A percentile compares a stretch with the other conserved stretches of the same genome.
Conservation (phyloP, 2,329 filamentous ascomycete genomes). For the Metarhizium guizhouense region DNA sequence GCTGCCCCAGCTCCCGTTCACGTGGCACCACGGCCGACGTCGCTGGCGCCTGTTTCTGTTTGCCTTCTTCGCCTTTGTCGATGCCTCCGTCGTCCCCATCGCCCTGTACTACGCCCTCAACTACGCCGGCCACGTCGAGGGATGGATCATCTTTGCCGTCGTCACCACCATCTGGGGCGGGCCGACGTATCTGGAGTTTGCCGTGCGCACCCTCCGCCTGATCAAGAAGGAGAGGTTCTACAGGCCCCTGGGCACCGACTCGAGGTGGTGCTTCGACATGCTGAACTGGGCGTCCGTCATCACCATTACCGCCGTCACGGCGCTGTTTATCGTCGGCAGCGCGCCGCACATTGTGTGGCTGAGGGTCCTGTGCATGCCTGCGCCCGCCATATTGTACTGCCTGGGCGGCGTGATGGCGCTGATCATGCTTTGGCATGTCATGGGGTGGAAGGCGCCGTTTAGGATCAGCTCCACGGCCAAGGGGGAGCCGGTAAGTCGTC, state of each 20-base stretch:
- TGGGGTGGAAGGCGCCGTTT: conserved; percentile 43
- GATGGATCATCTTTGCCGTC: conserved; percentile 39
- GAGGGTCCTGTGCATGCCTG: conserved; percentile 41
- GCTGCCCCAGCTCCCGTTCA: conserved; percentile 31
- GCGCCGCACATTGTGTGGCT: conserved; percentile 40
- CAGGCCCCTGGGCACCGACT: conserved; percentile 36
- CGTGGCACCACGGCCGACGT: conserved; percentile 30
- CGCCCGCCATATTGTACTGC: conserved; percentile 40
- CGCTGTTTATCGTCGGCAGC: conserved; percentile 40
- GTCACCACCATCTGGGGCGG: conserved; percentile 47
- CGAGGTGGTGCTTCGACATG: conserved; percentile 41
- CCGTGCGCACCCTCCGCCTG: conserved; percentile 36
- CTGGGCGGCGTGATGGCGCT: conserved; percentile 32
- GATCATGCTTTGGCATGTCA: conserved; percentile 23
- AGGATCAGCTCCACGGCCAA: conserved; percentile 55
- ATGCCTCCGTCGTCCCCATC: conserved; percentile 36
- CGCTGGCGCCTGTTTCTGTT: conserved; percentile 37
- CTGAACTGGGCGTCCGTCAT: conserved; percentile 36
- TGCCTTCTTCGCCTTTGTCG: conserved; percentile 37
- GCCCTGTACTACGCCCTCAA: conserved; percentile 42
- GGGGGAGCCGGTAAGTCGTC: conserved; percentile 29
- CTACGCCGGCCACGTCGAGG: conserved; percentile 29
- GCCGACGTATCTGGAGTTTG: conserved; percentile 45
- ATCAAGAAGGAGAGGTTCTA: conserved; percentile 40
- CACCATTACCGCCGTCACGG: conserved; percentile 40